phyloP scores from a whole-genome alignment of 2,329 filamentous ascomycete species.

The Paecilomyces variotii region DNA sequence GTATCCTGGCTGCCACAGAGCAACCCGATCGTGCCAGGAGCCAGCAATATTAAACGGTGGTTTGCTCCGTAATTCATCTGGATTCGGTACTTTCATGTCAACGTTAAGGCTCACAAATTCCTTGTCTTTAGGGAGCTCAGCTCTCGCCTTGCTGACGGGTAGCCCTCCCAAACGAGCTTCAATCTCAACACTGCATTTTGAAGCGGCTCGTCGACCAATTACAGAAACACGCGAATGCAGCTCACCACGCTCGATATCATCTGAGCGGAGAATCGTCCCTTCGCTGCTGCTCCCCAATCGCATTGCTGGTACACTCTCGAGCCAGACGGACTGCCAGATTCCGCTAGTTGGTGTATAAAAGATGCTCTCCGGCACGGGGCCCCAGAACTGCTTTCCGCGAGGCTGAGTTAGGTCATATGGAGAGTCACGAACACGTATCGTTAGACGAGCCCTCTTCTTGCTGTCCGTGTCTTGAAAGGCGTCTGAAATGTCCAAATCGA shows the following conservation, averaged over 20 bases:
- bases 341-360: slow-evolving; percentile 66
- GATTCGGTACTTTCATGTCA: slow-evolving; percentile 42
- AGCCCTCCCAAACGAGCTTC: slow-evolving; percentile 46
- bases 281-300: slow-evolving; percentile 51
- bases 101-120: slow-evolving; percentile 42
- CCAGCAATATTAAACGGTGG: slow-evolving; percentile 35
- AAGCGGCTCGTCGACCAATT: slow-evolving; percentile 23
- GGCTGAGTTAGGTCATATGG: slow-evolving; percentile 58
- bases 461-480: background rate
- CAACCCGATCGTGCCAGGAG: slow-evolving; percentile 49
- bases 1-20: slow-evolving; percentile 59
- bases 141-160: slow-evolving; percentile 38
- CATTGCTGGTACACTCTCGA: slow-evolving; percentile 45
- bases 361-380: slow-evolving; percentile 44
- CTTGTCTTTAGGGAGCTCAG: slow-evolving; percentile 42
- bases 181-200: slow-evolving; percentile 44
- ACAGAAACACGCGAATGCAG: slow-evolving; percentile 47
- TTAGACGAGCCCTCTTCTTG: slow-evolving; percentile 35
- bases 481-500: slow-evolving; percentile 52
- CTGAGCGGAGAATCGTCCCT: slow-evolving; percentile 53
- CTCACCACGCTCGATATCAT: slow-evolving; percentile 44
- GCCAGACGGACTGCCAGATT: slow-evolving; percentile 69
- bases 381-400: slow-evolving; percentile 61
- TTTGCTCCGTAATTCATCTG: slow-evolving; percentile 18
- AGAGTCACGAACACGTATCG: slow-evolving; percentile 55